Conservation (phyloP, 139 green algal genomes). For the Monoraphidium neglectum region DNA sequence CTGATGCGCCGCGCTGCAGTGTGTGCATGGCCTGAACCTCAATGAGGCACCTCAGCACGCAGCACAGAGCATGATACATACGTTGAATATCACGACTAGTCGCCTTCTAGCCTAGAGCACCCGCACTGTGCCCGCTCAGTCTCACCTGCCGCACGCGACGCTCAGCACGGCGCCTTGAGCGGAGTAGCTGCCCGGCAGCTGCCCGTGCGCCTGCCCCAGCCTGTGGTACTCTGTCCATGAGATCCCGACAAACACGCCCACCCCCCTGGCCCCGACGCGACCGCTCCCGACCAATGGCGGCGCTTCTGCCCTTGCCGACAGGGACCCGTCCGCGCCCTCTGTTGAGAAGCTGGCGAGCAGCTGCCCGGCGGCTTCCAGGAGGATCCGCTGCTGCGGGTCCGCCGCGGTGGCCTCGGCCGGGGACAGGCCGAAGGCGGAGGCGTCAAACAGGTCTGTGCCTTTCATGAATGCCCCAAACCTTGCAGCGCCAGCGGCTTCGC, state of each 20-base stretch:
- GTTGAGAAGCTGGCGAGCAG: conserved; percentile 20
- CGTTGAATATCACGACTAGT: too few species aligned
- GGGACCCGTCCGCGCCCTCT: neutral
- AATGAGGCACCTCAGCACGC: neutral
- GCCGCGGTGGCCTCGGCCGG: conserved; percentile 51
- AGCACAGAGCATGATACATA: neutral
- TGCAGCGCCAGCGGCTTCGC: neutral
- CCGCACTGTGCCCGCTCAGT: too few species aligned
- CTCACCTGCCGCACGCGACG: conserved; percentile 46
- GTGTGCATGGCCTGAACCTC: neutral
- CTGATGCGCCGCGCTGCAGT: neutral
- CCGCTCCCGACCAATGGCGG: too few species aligned
- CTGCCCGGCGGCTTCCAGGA: conserved; percentile 58
- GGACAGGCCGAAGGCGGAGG: conserved; percentile 56
- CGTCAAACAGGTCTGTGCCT: conserved; percentile 65
- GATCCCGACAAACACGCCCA: conserved; percentile 69
- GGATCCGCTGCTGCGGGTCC: conserved; percentile 81
- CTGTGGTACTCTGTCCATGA: conserved; percentile 75
- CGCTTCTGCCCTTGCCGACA: neutral
- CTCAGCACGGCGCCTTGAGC: conserved; percentile 71
- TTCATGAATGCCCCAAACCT: conserved; percentile 67
- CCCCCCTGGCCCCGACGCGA: too few species aligned
- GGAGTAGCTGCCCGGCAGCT: conserved; percentile 48
- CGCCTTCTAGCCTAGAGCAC: too few species aligned
- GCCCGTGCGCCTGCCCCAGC: conserved; percentile 34